Evolutionary conservation across 768 basidiomycete genomes (phyloP), one percentile per base, ranked within the genome.

Genomic region (Paxillus ammoniavirescens): DNA sequence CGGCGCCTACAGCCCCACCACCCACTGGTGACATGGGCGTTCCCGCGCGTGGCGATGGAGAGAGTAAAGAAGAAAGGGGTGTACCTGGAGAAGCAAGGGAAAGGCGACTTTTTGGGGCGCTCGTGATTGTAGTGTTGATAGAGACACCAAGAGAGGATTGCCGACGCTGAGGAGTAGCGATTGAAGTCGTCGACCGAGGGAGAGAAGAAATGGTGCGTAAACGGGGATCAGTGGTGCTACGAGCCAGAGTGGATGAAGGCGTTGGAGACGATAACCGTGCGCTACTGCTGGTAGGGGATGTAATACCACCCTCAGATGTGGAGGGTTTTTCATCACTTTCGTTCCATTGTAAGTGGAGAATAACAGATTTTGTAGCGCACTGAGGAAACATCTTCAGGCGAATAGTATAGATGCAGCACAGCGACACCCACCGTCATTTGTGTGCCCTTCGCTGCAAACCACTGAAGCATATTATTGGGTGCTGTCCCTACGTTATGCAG

Each of bases 381-480:
- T 92, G 49, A 17, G 10, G n/a, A 5, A 17, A 33, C 13, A 18
- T 40, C 21, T 4, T 5, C 18, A 17, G n/a, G 8, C 37, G 33
- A 36, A 49, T 48, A 1, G 12, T 30, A 48, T 33, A 23, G 0
- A 31, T 9, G 28, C 3, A 13, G 31, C n/a, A 17, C 1, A 17
- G 41, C 30, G 30, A 41, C 9, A 72, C 83, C 38, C 64, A 92
- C 92, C 28, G 93, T 94, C 87, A 94, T 93, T 64, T 91, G 89
- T 5, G 84, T 82, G 0, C 91, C 92, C 59, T 93, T 91, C 1
- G 92, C 91, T 6, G 91, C 91, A 65, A 94, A 93, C 91, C 91
- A 93, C 82, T 93, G 91, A 10, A 93, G 75, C 91, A 91, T 91
- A 66, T 91, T 92, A 62, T 93, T 88, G 28, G 90, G 83, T 0